Evolutionary conservation across 768 basidiomycete genomes (phyloP).

Genomic region (Boletus rubescentipes): DNA sequence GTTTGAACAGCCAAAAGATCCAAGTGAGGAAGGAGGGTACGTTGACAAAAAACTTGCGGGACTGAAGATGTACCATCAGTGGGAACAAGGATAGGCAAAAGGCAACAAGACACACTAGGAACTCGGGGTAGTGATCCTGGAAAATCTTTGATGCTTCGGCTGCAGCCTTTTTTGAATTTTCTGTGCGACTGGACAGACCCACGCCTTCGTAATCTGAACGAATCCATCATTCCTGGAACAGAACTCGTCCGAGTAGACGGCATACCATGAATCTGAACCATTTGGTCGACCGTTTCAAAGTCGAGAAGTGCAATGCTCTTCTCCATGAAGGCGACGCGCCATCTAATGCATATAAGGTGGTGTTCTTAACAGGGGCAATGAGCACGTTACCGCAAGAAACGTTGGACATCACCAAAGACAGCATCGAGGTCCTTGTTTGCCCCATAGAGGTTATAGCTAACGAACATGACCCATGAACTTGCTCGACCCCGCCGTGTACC

Average conservation of each 20-base stretch:
- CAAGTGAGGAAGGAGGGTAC: conserved; percentile 75
- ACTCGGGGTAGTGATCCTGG: conserved; percentile 74
- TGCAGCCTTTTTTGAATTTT: conserved; percentile 77
- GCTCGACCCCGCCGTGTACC: background rate
- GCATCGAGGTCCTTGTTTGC: conserved; percentile 61
- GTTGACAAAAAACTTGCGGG: conserved; percentile 79
- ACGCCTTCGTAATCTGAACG: conserved; percentile 74
- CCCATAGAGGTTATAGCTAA: conserved; percentile 80
- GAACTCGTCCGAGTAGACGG: background rate
- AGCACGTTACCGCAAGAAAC: conserved; percentile 64
- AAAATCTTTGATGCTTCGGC: conserved; percentile 74
- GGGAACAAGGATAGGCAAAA: no score
- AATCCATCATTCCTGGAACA: background rate
- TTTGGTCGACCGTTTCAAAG: conserved; percentile 71
- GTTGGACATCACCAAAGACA: conserved; percentile 74
- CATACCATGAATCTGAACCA: conserved; percentile 70
- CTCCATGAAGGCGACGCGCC: conserved; percentile 82
- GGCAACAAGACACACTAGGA: conserved; percentile 45
- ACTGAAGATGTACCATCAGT: conserved; percentile 36
- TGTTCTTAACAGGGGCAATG: background rate
- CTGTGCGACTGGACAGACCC: conserved; percentile 58
- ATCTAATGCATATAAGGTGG: conserved; percentile 41
- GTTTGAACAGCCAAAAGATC: conserved; percentile 85
- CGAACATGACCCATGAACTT: background rate
- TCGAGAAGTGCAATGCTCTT: conserved; percentile 59